Evolutionary conservation across 495 filamentous ascomycete genomes (phyloP).

Genomic region (Venustampulla echinocandica): DNA sequence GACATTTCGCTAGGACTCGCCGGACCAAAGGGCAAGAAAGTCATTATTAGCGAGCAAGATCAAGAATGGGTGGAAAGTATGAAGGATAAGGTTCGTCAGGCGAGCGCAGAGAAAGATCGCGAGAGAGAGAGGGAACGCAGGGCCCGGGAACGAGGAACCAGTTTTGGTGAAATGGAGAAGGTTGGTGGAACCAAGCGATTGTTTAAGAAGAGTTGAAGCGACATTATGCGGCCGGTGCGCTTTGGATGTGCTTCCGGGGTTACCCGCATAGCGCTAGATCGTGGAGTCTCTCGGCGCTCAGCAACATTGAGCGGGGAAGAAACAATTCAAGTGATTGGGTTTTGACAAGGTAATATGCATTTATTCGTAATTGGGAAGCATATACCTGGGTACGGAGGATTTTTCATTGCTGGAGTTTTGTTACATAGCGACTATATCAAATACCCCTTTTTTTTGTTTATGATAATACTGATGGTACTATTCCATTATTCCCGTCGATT

Average conservation of each 20-base stretch:
- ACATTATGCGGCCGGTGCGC: background rate
- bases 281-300: too few species aligned
- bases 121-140: conserved; percentile 15
- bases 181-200: conserved; percentile 48
- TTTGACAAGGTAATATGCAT: too few species aligned
- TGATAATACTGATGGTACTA: too few species aligned
- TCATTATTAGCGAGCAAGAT: conserved; percentile 54
- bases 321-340: too few species aligned
- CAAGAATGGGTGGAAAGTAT: conserved; percentile 66
- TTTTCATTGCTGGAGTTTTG: too few species aligned
- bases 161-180: conserved; percentile 51
- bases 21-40: conserved; percentile 48
- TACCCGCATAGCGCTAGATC: too few species aligned
- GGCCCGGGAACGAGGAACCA: conserved; percentile 22
- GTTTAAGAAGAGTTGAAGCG: conserved; percentile 32
- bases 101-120: conserved; percentile 36
- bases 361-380: too few species aligned
- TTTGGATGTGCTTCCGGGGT: background rate
- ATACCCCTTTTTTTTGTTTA: too few species aligned
- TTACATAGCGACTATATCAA: too few species aligned
- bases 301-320: too few species aligned
- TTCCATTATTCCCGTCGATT: too few species aligned
- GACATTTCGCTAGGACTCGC: conserved; percentile 52
- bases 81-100: conserved; percentile 54
- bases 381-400: too few species aligned